phyloP scores from a whole-genome alignment of 257 asterid species.

The Fraxinus excelsior region DNA sequence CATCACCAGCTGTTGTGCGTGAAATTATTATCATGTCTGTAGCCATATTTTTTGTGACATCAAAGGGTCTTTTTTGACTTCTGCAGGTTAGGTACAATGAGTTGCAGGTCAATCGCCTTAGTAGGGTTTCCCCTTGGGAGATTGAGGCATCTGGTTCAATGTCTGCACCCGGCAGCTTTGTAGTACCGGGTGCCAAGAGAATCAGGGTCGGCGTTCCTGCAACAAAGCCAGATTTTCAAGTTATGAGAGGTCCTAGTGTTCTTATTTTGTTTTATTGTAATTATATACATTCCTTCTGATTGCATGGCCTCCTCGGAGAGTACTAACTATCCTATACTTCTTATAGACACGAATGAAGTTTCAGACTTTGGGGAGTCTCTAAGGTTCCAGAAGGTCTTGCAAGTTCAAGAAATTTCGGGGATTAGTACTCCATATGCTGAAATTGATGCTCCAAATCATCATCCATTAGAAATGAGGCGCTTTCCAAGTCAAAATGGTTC shows the following conservation, averaged over 20 bases:
- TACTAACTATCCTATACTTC: constrained; percentile 15
- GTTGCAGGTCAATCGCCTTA: constrained; percentile 62
- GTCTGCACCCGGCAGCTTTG: constrained; percentile 59
- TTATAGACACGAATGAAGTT: constrained; percentile 61
- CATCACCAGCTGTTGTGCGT: neutral
- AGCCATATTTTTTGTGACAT: constrained; percentile 5
- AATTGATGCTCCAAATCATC: constrained; percentile 48
- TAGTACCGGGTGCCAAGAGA: constrained; percentile 72
- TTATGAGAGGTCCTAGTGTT: constrained; percentile 49
- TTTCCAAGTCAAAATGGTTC: constrained; percentile 42
- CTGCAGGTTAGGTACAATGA: constrained; percentile 95
- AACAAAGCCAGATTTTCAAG: constrained; percentile 51
- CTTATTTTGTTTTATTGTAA: neutral
- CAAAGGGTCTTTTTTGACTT: constrained; percentile 10
- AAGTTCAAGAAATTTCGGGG: constrained; percentile 96
- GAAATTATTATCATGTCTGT: neutral
- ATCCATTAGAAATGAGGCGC: constrained; percentile 45
- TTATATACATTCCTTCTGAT: neutral
- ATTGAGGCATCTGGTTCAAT: constrained; percentile 67
- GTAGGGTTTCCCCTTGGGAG: constrained; percentile 98
- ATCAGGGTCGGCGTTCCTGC: constrained; percentile 65
- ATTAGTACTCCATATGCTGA: constrained; percentile 50
- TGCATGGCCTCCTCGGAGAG: neutral
- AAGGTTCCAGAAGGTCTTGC: constrained; percentile 99
- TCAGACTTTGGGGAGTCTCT: constrained; percentile 73